Base-by-base conservation (phyloP, 2,329 filamentous ascomycete species). In the Cytospora mali region DNA sequence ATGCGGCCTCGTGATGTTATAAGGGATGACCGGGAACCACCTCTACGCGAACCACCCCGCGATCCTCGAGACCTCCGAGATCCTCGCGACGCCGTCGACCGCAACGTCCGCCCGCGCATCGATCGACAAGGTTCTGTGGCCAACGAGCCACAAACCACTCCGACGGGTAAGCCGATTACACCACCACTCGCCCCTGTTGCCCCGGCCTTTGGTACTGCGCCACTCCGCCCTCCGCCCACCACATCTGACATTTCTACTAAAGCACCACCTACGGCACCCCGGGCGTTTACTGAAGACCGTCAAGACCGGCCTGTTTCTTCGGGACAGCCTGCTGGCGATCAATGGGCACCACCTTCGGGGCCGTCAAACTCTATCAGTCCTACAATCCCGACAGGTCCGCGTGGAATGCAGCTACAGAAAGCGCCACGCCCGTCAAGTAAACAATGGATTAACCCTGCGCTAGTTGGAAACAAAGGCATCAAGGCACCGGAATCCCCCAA, bases 131-230 rank as follows among this genome's bases (percentile, higher is more conserved):
- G 58, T 29, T 80, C 81, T 2, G 73, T 76, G 9, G 74, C 76
- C 0, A 81, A 83, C 57, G 84, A 86, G 57, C 75, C 77, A 3
- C 76, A 79, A 4, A 46, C 63, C 25, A 51, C 63, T 23, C 71
- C 78, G 1, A 75, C 77, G 23, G 72, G 75, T 28, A 80, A 83
- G 67, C 83, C 85, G 55, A 78, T 84, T 16, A 86, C 84, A 6
- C 84, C 84, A 10, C 84, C 84, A 0, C 71, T 85, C 14, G 83
- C 83, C 6, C 84, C 84, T 3, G 84, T 84, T 0, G 83, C 83
- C 3, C 84, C 84, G 14, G 82, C 83, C 3, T 86, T 85, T 69
- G 84, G 83, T 11, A 80, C 84, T 6, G 78, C 84, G 6, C 81
- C 81, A 0, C 82, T 79, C 60, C 77, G 84, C 63, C 77, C 75